A percentile compares a stretch with the other conserved stretches of the same genome.
Evolutionary conservation across 1,284 basidiomycete genomes (phyloP).

Genomic region (Sanghuangporus weigelae): DNA sequence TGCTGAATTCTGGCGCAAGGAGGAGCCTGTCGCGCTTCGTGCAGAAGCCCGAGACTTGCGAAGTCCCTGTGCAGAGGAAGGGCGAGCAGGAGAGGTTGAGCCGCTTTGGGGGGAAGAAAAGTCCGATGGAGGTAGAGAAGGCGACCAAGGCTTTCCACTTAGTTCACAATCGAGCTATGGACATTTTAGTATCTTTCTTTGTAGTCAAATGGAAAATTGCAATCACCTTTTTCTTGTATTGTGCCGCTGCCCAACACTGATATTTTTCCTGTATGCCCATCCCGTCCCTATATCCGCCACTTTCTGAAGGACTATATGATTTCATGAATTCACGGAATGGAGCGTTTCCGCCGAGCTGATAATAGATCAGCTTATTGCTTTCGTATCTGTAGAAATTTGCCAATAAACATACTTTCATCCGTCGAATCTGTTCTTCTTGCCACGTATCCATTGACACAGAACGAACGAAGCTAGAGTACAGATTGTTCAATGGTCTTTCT

Average conservation of each 20-base stretch:
- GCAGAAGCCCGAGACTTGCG: conserved; percentile 69
- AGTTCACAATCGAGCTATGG: conserved; percentile 63
- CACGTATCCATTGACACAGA: conserved; percentile 96
- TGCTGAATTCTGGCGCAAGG: conserved; percentile 46
- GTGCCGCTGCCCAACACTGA: conserved; percentile 86
- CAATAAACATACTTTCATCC: conserved; percentile 71
- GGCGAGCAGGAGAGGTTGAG: conserved; percentile 43
- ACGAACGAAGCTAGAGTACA: conserved; percentile 71
- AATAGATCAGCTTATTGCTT: conserved; percentile 16
- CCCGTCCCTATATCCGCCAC: conserved; percentile 69
- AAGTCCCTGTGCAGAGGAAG: conserved; percentile 65
- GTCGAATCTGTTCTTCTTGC: conserved; percentile 83
- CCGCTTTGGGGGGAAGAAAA: conserved; percentile 29
- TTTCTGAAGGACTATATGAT: conserved; percentile 62
- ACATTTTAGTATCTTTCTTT: conserved; percentile 10
- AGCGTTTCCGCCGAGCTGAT: conserved; percentile 78
- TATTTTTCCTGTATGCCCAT: conserved; percentile 78
- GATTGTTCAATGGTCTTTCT: not conserved
- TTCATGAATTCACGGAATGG: conserved; percentile 77
- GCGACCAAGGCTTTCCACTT: conserved; percentile 66
- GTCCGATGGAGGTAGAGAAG: conserved; percentile 54
- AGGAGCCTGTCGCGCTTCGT: conserved; percentile 42
- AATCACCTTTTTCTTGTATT: conserved; percentile 85
- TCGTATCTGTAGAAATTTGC: conserved; percentile 13
- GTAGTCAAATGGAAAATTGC: conserved; percentile 13